These are phyloP conservation scores for Rhypophila decipiens DNA, from an alignment of 495 filamentous ascomycete species.

Conservation along the genomic window DNA sequence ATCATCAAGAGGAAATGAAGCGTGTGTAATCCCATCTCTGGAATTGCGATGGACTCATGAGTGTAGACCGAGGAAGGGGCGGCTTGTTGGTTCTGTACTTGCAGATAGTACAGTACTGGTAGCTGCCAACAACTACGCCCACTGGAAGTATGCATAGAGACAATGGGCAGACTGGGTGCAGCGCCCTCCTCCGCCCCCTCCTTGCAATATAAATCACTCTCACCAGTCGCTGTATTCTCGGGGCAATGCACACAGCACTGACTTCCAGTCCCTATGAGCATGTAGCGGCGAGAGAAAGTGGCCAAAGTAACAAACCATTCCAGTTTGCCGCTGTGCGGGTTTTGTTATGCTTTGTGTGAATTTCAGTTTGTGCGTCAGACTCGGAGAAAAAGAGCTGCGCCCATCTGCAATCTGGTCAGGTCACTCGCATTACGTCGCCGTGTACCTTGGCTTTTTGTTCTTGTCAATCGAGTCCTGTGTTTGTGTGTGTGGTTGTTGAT, in stretches of 20 bases:
- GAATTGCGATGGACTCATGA: neutral
- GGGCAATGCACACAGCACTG: neutral
- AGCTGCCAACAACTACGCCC: neutral
- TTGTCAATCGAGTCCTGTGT: no score
- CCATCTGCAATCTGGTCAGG: neutral
- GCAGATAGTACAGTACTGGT: neutral
- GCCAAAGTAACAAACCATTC: neutral
- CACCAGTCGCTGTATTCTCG: neutral
- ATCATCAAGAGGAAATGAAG: neutral
- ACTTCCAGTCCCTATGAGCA: no score
- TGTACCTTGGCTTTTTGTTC: no score
- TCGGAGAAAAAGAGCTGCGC: neutral
- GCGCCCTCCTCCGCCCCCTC: conserved; percentile 4
- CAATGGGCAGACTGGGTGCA: conserved; percentile 2
- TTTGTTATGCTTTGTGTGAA: no score
- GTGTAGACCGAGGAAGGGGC: neutral
- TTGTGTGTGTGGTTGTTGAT: neutral
- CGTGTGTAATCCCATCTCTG: neutral
- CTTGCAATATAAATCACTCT: neutral
- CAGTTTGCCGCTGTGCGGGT: neutral
- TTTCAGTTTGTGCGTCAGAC: neutral
- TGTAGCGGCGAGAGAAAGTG: no score
- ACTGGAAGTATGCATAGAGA: neutral
- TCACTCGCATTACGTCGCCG: neutral
- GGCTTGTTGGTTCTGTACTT: neutral